A percentile compares a stretch with the other conserved stretches of the same genome.
phyloP scores from a whole-genome alignment of 768 basidiomycete genomes.

The Cyathus striatus region DNA sequence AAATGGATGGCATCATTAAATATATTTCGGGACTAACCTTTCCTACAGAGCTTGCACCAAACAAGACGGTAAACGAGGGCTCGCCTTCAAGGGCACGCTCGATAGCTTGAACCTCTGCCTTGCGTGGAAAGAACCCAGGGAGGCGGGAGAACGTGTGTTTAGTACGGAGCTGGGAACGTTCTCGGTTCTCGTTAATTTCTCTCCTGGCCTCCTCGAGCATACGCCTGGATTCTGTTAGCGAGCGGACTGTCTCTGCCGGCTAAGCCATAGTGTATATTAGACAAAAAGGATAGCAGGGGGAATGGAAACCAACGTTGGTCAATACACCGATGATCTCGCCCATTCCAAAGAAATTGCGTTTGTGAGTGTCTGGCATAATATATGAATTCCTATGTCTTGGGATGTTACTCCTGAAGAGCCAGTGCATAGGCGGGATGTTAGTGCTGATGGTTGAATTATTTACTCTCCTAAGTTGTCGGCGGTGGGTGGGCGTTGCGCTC shows the following conservation, averaged over 20 bases:
- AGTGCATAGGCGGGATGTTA: conserved; percentile 45
- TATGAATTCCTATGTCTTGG: conserved; percentile 59
- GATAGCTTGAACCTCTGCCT: conserved; percentile 59
- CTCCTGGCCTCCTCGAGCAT: conserved; percentile 74
- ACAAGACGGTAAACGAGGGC: conserved; percentile 76
- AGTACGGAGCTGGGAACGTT: conserved; percentile 59
- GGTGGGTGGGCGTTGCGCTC: conserved; percentile 14
- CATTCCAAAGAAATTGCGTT: conserved; percentile 75
- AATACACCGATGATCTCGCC: conserved; percentile 74
- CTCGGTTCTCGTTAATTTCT: conserved; percentile 66
- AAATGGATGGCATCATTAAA: neutral
- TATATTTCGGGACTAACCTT: conserved; percentile 42
- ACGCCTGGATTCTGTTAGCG: conserved; percentile 71
- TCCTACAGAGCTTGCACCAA: conserved; percentile 77
- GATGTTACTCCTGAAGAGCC: conserved; percentile 74
- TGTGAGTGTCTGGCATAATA: conserved; percentile 55
- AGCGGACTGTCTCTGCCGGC: conserved; percentile 77
- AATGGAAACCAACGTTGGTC: conserved; percentile 50
- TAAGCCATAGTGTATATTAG: conserved; percentile 15
- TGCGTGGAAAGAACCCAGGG: conserved; percentile 69
- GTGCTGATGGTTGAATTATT: conserved; percentile 14
- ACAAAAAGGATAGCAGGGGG: neutral
- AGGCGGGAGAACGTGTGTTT: conserved; percentile 77
- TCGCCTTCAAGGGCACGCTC: conserved; percentile 64
- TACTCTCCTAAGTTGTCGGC: conserved; percentile 20